Evolutionary conservation across 169 alveolate genomes (phyloP).

Genomic region (Babesia ovis): DNA sequence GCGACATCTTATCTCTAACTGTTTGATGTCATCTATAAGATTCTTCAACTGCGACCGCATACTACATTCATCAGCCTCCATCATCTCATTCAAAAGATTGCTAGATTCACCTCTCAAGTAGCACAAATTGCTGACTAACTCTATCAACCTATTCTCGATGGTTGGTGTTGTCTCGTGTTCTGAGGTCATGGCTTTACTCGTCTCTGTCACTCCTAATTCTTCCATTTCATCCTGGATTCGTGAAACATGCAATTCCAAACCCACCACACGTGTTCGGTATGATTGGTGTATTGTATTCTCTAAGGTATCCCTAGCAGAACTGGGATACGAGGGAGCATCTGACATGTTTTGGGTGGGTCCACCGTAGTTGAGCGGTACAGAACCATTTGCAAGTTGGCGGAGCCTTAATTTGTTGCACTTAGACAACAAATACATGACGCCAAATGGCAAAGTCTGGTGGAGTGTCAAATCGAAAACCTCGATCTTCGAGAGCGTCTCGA

Average conservation of each 20-base stretch:
- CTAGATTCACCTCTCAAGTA: conserved; percentile 5
- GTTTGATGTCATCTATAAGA: background rate
- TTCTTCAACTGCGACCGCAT: background rate
- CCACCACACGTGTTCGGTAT: conserved; percentile 9
- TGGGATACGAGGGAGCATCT: background rate
- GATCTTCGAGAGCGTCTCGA: conserved; percentile 41
- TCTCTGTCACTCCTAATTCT: conserved; percentile 3
- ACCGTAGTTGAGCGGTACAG: background rate
- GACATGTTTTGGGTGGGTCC: background rate
- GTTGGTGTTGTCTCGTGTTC: background rate
- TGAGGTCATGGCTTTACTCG: background rate
- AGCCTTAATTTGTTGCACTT: conserved; percentile 25
- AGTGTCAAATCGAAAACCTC: conserved; percentile 21
- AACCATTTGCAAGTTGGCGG: conserved; percentile 28
- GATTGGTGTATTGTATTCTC: background rate
- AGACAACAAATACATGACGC: conserved; percentile 22
- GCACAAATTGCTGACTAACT: conserved; percentile 13
- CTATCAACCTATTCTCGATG: conserved; percentile 3
- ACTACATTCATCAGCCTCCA: background rate
- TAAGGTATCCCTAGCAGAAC: background rate
- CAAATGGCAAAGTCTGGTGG: conserved; percentile 25
- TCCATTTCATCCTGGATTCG: conserved; percentile 46
- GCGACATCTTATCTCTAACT: conserved; percentile 1
- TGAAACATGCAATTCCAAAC: conserved; percentile 15
- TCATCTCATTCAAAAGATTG: conserved; percentile 15